These are phyloP conservation scores for Hirsutella thompsonii DNA, from an alignment of 2,329 filamentous ascomycete species.

Conservation along the genomic window DNA sequence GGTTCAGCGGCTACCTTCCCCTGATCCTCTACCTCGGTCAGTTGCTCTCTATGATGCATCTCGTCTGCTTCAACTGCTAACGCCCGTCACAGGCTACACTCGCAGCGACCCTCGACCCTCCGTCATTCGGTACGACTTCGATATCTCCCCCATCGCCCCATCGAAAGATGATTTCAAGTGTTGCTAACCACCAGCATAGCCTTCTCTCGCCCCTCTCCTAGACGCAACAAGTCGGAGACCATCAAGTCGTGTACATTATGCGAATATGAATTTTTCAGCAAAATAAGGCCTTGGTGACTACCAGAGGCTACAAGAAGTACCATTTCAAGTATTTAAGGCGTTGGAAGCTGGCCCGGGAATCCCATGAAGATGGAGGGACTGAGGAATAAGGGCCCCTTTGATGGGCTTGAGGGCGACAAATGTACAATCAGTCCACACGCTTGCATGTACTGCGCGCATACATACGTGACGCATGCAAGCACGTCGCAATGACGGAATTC, in stretches of 20 bases:
- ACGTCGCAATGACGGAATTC: conserved; percentile 1
- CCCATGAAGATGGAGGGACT: too few relatives aligned
- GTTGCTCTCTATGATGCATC: not conserved
- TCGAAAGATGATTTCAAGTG: too few relatives aligned
- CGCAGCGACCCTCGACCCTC: conserved; percentile 85
- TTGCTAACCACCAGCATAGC: too few relatives aligned
- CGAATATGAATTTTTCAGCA: not conserved
- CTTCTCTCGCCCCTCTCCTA: conserved; percentile 54
- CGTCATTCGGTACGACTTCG: conserved; percentile 44
- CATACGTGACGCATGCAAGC: not conserved
- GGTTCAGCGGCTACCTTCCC: conserved; percentile 76
- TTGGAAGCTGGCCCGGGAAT: too few relatives aligned
- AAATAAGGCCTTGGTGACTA: not conserved
- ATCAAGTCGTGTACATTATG: not conserved
- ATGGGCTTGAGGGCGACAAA: too few relatives aligned
- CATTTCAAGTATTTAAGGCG: too few relatives aligned
- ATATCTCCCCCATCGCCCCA: too few relatives aligned
- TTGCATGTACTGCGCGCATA: too few relatives aligned
- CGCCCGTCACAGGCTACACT: conserved; percentile 62
- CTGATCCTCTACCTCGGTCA: conserved; percentile 93
- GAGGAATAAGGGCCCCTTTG: too few relatives aligned
- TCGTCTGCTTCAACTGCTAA: not conserved
- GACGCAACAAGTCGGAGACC: too few relatives aligned
- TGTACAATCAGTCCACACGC: too few relatives aligned
- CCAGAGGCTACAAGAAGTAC: too few relatives aligned